Evolutionary conservation across 1,139 yeast genomes (phyloP), one percentile per base, ranked within the genome.

Genomic region (Candida neerlandica): DNA sequence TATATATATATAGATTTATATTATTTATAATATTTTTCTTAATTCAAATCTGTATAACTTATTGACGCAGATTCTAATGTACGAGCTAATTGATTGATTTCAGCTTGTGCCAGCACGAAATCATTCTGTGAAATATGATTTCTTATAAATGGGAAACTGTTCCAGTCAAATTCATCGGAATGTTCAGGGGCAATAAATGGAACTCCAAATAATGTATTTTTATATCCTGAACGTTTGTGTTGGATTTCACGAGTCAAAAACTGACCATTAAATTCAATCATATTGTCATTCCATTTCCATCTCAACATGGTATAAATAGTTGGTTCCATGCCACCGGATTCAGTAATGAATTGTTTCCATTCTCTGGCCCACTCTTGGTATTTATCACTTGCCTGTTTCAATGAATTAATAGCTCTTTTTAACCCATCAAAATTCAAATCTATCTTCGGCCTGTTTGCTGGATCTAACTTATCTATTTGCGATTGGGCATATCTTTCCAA

Each of bases 241-340:
- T 79, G 63, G 1, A 85, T 84, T 16, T 67, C 73, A 3, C 73
- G 67, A 12, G 47, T 68, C 23, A 85, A 60, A 55, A 87, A 74
- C 21, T 74, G 71, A 56, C 79, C 80, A 55, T 85, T 88, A 50
- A 89, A 75, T 15, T 71, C 67, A 15, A 81, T 67, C 62, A 90
- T 68, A 53, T 82, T 81, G 29, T 83, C 78, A 67, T 92, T 92
- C 90, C 96, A 87, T 53, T 81, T 81, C 86, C 90, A 82, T 59
- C 98, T 76, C 57, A 81, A 84, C 52, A 84, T 78, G 0, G 92
- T 80, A 50, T 87, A 71, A 43, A 86, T 65, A 3, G 90, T 81
- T 0, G 96, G 92, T 61, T 89, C 96, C 6, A 79, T 62, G 1
- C 79, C 82, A 0, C 66, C 64, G 1, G 72, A 58, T 5, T 65